phyloP scores from a whole-genome alignment of 257 asterid species.

The Echium plantagineum region DNA sequence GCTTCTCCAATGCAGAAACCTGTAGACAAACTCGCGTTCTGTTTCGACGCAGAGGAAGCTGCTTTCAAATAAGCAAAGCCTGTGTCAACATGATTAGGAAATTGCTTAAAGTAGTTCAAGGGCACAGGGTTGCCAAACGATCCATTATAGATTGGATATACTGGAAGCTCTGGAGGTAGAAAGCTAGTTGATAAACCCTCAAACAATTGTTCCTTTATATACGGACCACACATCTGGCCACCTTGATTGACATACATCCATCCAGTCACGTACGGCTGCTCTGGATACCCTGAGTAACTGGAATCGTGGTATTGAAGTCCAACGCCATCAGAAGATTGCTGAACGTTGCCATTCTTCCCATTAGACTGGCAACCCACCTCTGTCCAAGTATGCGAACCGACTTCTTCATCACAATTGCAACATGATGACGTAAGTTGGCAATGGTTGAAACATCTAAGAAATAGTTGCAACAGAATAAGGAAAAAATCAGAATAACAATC shows the following conservation, averaged over 20 bases:
- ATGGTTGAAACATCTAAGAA: constrained; percentile 15
- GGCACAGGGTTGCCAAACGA: constrained; percentile 55
- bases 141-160: constrained; percentile 68
- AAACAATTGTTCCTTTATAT: constrained; percentile 65
- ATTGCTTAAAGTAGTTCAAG: constrained; percentile 57
- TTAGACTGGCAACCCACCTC: constrained; percentile 29
- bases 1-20: constrained; percentile 9
- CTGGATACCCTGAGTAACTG: constrained; percentile 6
- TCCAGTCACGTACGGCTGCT: constrained; percentile 39
- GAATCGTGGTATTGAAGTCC: constrained; percentile 17
- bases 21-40: constrained; percentile 4
- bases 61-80: constrained; percentile 56
- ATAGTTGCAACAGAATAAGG: background rate
- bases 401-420: constrained; percentile 14
- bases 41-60: constrained; percentile 14
- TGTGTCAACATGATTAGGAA: constrained; percentile 68
- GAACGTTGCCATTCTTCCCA: constrained; percentile 11
- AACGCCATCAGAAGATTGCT: constrained; percentile 10
- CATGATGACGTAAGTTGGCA: background rate
- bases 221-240: constrained; percentile 93
- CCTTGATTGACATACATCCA: constrained; percentile 89
- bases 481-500: background rate
- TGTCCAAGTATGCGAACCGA: constrained; percentile 12
- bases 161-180: constrained; percentile 64
- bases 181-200: constrained; percentile 79